These are phyloP conservation scores for Hypoxylon sp. DNA, from an alignment of 2,329 filamentous ascomycete species.

Conservation along the genomic window DNA sequence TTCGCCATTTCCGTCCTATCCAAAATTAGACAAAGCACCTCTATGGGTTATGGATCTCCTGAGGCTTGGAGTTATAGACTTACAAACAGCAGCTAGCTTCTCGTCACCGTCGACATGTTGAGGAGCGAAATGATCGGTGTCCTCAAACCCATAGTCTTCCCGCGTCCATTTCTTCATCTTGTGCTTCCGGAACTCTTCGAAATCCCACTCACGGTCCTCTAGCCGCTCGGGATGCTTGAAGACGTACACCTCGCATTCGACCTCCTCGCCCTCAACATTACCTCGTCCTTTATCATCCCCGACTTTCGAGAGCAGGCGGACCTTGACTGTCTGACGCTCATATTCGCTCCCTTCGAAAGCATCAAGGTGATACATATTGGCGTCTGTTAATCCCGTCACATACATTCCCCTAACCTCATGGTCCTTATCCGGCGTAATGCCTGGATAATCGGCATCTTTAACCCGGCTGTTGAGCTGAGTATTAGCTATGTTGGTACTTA, in stretches of 20 bases:
- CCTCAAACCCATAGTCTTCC: constrained; percentile 62
- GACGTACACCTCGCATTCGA: constrained; percentile 74
- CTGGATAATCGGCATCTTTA: constrained; percentile 80
- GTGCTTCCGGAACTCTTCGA: constrained; percentile 82
- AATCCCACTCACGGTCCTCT: constrained; percentile 87
- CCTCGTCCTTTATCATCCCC: constrained; percentile 57
- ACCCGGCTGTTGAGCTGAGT: constrained; percentile 64
- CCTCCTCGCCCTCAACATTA: constrained; percentile 60
- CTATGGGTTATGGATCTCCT: not conserved
- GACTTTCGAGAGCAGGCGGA: constrained; percentile 55
- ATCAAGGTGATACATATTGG: constrained; percentile 82
- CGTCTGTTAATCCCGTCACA: constrained; percentile 81
- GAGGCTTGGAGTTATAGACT: constrained; percentile 25
- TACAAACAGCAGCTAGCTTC: constrained; percentile 46
- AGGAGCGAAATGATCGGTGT: constrained; percentile 49
- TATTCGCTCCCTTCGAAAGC: constrained; percentile 81
- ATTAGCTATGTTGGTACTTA: constrained; percentile 45
- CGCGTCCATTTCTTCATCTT: constrained; percentile 72
- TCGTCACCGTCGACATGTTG: constrained; percentile 43
- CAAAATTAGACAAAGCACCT: constrained; percentile 18
- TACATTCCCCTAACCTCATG: constrained; percentile 79
- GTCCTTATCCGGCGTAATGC: constrained; percentile 70
- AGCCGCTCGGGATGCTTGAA: constrained; percentile 67
- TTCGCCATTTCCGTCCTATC: constrained; percentile 23
- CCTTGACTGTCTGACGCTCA: constrained; percentile 54